Percentiles rank a stretch among this genome's conserved stretches.
Conservation (phyloP, 305 asterid species). For the Coffea humblotiana region DNA sequence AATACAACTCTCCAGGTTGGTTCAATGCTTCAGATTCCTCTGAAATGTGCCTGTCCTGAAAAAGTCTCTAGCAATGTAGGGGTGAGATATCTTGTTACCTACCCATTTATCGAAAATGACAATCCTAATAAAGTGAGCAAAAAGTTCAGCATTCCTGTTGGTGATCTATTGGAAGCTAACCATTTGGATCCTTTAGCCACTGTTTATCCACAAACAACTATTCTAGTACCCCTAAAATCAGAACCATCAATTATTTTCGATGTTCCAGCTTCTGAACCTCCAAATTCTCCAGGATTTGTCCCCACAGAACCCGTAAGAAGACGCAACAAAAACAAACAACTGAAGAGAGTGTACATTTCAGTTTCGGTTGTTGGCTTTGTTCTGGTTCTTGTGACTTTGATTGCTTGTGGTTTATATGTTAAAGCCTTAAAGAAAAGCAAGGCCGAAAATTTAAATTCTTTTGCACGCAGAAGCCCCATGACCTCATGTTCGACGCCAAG, state of each 20-base stretch:
- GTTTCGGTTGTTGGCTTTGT: slow-evolving; percentile 43
- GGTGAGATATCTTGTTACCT: slow-evolving; percentile 50
- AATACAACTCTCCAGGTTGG: slow-evolving; percentile 31
- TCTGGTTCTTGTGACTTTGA: slow-evolving; percentile 33
- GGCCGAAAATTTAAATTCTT: slow-evolving; percentile 18
- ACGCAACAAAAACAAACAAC: slow-evolving; percentile 9
- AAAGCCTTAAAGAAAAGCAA: slow-evolving; percentile 42
- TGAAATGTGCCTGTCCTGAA: slow-evolving; percentile 71
- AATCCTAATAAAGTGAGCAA: slow-evolving; percentile 29
- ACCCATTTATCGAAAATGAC: slow-evolving; percentile 52
- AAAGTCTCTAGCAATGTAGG: slow-evolving; percentile 9
- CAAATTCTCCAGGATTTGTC: slow-evolving; percentile 44
- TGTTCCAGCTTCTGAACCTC: slow-evolving; percentile 42
- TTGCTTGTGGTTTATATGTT: slow-evolving; percentile 44
- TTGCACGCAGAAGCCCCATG: slow-evolving; percentile 28
- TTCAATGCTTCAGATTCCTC: slow-evolving; percentile 38
- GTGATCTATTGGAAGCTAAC: slow-evolving; percentile 48
- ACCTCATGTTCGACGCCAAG: slow-evolving; percentile 54
- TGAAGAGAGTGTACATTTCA: slow-evolving; percentile 40
- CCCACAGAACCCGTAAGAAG: slow-evolving; percentile 39
- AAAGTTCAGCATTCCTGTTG: slow-evolving; percentile 49
- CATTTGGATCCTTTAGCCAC: slow-evolving; percentile 44
- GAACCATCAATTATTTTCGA: slow-evolving; percentile 47
- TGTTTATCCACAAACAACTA: slow-evolving; percentile 55
- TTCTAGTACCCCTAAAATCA: slow-evolving; percentile 53